Conservation (phyloP, 257 asterid genomes). For the Jacaranda mimosifolia region DNA sequence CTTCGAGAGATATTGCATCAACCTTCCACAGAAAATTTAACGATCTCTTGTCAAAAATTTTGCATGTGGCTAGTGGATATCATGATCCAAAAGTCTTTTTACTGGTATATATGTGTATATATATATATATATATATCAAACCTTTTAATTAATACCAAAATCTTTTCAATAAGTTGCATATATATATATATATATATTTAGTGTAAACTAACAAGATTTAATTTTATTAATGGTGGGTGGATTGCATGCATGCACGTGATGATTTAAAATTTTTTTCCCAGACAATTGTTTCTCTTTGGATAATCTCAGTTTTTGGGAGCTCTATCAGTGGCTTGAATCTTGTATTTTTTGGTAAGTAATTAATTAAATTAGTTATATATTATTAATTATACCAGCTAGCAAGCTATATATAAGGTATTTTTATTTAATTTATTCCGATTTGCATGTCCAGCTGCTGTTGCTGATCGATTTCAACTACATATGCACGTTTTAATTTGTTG, state of each 20-base stretch:
- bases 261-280: conserved; percentile 31
- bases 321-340: conserved; percentile 63
- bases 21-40: conserved; percentile 48
- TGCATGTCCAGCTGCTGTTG: too few species aligned
- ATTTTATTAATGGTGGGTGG: too few species aligned
- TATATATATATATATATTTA: too few species aligned
- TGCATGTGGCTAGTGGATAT: conserved; percentile 55
- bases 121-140: too few species aligned
- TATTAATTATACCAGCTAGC: too few species aligned
- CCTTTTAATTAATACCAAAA: neutral
- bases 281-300: conserved; percentile 55
- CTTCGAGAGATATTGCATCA: conserved; percentile 43
- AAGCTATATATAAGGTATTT: too few species aligned
- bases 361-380: neutral
- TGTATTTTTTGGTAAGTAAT: conserved; percentile 58
- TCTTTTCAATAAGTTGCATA: neutral
- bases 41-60: conserved; percentile 34
- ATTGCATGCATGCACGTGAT: too few species aligned
- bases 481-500: neutral
- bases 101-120: conserved; percentile 53
- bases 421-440: too few species aligned
- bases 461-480: too few species aligned
- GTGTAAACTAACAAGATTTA: too few species aligned
- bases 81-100: conserved; percentile 55
- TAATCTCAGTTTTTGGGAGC: conserved; percentile 60